phyloP scores from a whole-genome alignment of 768 basidiomycete species.

The Coprinellus micaceus region DNA sequence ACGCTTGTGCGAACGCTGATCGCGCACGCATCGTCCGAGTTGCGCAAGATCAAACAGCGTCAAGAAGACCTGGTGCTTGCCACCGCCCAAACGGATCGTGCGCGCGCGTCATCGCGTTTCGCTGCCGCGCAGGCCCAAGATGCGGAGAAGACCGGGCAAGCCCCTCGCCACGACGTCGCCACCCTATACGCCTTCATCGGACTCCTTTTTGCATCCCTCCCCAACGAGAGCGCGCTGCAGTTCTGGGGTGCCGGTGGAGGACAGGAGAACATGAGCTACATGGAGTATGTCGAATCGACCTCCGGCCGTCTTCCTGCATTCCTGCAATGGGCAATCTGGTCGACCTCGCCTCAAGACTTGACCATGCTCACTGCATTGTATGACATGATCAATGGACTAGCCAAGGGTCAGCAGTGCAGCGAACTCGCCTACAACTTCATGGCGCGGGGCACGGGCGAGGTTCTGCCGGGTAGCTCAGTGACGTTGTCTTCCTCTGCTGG shows the following conservation, averaged over 20 bases:
- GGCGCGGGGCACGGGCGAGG: conserved; percentile 68
- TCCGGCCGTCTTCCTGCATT: conserved; percentile 49
- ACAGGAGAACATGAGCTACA: conserved; percentile 45
- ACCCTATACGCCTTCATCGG: conserved; percentile 82
- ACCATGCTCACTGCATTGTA: conserved; percentile 78
- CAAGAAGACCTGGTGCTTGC: conserved; percentile 83
- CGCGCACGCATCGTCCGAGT: conserved; percentile 73
- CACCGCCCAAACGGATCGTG: conserved; percentile 59
- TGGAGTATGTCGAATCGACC: conserved; percentile 59
- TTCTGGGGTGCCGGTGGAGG: conserved; percentile 70
- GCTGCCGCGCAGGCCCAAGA: conserved; percentile 40
- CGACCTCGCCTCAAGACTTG: conserved; percentile 68
- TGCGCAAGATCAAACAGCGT: conserved; percentile 81
- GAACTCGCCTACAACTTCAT: conserved; percentile 89
- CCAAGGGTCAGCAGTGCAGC: conserved; percentile 81
- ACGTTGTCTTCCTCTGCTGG: conserved; percentile 48
- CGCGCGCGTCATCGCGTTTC: conserved; percentile 50
- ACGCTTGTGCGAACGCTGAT: conserved; percentile 67
- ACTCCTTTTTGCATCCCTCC: conserved; percentile 69
- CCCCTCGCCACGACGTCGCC: conserved; percentile 80
- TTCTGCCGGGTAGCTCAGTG: conserved; percentile 56
- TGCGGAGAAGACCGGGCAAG: conserved; percentile 31
- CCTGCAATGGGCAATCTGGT: conserved; percentile 88
- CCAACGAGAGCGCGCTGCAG: conserved; percentile 73
- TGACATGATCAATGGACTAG: conserved; percentile 83